These are phyloP conservation scores for Gliomastix tumulicola DNA, from an alignment of 2,329 filamentous ascomycete genomes.

Conservation along the genomic window DNA sequence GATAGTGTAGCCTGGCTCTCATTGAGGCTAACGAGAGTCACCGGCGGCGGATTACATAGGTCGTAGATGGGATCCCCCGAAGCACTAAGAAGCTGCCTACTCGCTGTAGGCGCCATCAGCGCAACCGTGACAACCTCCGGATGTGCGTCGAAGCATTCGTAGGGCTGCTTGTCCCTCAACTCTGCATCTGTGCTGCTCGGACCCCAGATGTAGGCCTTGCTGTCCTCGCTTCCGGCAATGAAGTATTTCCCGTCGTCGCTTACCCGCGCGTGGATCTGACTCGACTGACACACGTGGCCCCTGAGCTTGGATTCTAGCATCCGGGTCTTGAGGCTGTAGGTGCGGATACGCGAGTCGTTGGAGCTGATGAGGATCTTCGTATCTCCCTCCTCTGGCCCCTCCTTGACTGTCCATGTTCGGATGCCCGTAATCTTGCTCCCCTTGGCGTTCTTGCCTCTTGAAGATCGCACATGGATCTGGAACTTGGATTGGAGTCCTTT, in stretches of 20 bases:
- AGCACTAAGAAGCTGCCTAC: constrained; percentile 67
- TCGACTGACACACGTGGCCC: constrained; percentile 82
- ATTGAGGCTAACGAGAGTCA: constrained; percentile 70
- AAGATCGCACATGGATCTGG: constrained; percentile 89
- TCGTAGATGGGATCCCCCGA: constrained; percentile 94
- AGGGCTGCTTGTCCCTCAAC: constrained; percentile 70
- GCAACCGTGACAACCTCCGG: constrained; percentile 85
- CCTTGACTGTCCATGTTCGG: constrained; percentile 54
- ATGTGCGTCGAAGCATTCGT: constrained; percentile 89
- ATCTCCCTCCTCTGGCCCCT: constrained; percentile 44
- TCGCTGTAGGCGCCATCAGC: constrained; percentile 72
- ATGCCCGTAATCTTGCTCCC: constrained; percentile 98
- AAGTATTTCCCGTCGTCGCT: constrained; percentile 82
- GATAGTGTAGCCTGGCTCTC: constrained; percentile 44
- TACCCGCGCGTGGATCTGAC: constrained; percentile 84
- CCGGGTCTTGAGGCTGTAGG: constrained; percentile 85
- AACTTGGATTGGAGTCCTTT: constrained; percentile 78
- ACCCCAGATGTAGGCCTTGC: constrained; percentile 86
- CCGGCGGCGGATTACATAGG: constrained; percentile 88
- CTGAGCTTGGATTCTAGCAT: constrained; percentile 83
- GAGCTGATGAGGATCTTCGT: constrained; percentile 85
- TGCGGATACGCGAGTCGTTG: constrained; percentile 85
- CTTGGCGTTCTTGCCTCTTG: constrained; percentile 86
- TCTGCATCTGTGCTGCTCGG: constrained; percentile 42
- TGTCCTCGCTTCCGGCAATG: constrained; percentile 89